Conservation (phyloP, 768 basidiomycete genomes). For the Asterophora parasitica region DNA sequence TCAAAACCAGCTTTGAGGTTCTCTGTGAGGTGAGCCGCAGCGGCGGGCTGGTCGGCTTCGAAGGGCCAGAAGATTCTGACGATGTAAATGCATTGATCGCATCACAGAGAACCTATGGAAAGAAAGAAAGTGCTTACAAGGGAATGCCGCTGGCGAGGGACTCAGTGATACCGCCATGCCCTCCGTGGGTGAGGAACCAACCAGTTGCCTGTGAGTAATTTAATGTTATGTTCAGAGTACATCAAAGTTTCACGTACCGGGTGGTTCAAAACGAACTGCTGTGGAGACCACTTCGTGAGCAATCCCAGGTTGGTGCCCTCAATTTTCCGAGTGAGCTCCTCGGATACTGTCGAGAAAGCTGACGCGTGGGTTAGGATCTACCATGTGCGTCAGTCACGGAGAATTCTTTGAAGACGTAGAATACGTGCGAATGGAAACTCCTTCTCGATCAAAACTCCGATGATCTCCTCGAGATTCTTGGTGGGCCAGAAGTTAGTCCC, state of each 20-base stretch:
- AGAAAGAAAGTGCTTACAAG: slow-evolving; percentile 11
- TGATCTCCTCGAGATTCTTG: slow-evolving; percentile 9
- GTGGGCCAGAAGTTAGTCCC: slow-evolving; percentile 16
- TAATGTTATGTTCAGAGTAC: neutral
- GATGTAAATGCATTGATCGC: neutral
- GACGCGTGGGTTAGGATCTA: slow-evolving; percentile 18
- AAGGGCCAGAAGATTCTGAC: slow-evolving; percentile 22
- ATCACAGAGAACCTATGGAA: neutral
- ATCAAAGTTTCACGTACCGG: slow-evolving; percentile 7
- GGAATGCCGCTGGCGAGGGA: slow-evolving; percentile 18
- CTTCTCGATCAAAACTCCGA: slow-evolving; percentile 14
- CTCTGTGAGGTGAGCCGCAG: slow-evolving; percentile 13
- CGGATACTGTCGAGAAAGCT: slow-evolving; percentile 8
- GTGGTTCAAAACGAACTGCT: slow-evolving; percentile 21
- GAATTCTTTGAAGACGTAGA: neutral
- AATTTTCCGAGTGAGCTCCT: slow-evolving; percentile 10
- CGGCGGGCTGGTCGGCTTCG: slow-evolving; percentile 17
- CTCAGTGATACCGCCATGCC: slow-evolving; percentile 20
- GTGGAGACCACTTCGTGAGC: slow-evolving; percentile 17
- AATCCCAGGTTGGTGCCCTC: slow-evolving; percentile 15
- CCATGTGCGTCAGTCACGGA: neutral
- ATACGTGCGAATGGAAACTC: slow-evolving; percentile 16
- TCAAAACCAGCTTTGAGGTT: slow-evolving; percentile 18
- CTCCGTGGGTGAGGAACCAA: slow-evolving; percentile 20
- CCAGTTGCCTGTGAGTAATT: slow-evolving; percentile 16